Evolutionary conservation across 1,139 yeast species (phyloP).

Genomic region (Candida smagusa): DNA sequence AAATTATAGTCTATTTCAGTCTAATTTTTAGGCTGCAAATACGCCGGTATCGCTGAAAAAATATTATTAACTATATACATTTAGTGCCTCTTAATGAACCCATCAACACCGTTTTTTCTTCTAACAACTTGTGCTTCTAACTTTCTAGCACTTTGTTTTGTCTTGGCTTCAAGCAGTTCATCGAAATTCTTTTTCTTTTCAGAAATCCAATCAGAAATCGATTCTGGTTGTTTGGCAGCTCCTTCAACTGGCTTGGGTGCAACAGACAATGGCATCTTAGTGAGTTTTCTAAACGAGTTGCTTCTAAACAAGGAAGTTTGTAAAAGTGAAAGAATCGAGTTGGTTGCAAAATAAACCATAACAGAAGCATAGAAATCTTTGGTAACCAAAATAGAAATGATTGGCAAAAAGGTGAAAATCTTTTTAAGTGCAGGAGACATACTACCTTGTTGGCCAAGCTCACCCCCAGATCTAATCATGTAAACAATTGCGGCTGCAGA

Average conservation of each 20-base stretch:
- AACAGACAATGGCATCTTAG: constrained; percentile 67
- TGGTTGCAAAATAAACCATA: constrained; percentile 78
- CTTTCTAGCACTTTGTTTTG: constrained; percentile 36
- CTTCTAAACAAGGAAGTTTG: constrained; percentile 69
- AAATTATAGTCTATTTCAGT: too few species aligned
- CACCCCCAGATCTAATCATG: constrained; percentile 85
- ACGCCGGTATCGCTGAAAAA: too few species aligned
- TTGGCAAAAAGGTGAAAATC: constrained; percentile 65
- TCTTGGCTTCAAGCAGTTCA: constrained; percentile 31
- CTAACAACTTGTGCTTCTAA: constrained; percentile 39
- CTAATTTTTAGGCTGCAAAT: too few species aligned
- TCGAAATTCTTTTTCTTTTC: constrained; percentile 32
- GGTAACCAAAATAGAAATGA: constrained; percentile 80
- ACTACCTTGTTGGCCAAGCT: constrained; percentile 71
- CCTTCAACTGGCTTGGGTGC: constrained; percentile 36
- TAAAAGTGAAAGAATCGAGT: constrained; percentile 67
- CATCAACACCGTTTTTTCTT: constrained; percentile 29
- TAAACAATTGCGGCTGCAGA: constrained; percentile 79
- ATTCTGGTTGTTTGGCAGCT: constrained; percentile 26
- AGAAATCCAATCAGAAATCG: constrained; percentile 38
- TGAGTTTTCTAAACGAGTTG: constrained; percentile 50
- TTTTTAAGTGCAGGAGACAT: constrained; percentile 68
- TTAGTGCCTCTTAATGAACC: constrained; percentile 43
- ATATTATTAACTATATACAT: constrained; percentile 7
- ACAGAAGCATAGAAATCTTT: constrained; percentile 84